Percentiles rank a stretch among this genome's conserved stretches.
Conservation (phyloP, 2,329 filamentous ascomycete species). For the Diplodia intermedia region DNA sequence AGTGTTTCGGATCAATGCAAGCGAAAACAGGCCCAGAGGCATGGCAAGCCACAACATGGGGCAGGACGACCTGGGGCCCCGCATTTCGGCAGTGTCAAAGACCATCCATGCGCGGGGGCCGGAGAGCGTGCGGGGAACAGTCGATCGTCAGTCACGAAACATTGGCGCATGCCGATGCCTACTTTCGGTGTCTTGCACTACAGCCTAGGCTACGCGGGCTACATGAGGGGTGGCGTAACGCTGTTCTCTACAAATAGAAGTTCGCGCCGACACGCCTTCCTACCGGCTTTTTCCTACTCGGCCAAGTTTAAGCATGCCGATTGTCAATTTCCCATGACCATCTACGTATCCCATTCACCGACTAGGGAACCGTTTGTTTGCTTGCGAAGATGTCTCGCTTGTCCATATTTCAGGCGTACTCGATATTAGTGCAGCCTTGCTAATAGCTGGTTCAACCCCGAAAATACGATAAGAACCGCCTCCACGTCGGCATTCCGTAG, state of each 20-base stretch:
- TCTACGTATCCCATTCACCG: no score
- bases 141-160: not conserved
- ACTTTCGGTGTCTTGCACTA: not conserved
- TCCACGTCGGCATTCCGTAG: constrained; percentile 9
- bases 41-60: not conserved
- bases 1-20: constrained; percentile 4
- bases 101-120: not conserved
- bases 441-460: not conserved
- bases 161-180: not conserved
- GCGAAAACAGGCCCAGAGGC: not conserved
- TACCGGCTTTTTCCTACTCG: not conserved
- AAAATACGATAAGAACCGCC: constrained; percentile 6
- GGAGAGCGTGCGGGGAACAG: constrained; percentile 14
- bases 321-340: no score
- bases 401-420: not conserved
- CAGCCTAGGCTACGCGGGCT: not conserved
- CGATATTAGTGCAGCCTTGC: not conserved
- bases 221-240: not conserved
- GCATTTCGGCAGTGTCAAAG: constrained; percentile 1
- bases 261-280: not conserved
- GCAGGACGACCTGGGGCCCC: constrained; percentile 13
- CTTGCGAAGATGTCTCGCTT: no score
- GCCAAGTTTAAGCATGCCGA: no score
- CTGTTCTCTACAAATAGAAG: not conserved
- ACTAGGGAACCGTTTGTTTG: no score